Evolutionary conservation across 345 rosid species (phyloP).

Genomic region (Linum lewisii): DNA sequence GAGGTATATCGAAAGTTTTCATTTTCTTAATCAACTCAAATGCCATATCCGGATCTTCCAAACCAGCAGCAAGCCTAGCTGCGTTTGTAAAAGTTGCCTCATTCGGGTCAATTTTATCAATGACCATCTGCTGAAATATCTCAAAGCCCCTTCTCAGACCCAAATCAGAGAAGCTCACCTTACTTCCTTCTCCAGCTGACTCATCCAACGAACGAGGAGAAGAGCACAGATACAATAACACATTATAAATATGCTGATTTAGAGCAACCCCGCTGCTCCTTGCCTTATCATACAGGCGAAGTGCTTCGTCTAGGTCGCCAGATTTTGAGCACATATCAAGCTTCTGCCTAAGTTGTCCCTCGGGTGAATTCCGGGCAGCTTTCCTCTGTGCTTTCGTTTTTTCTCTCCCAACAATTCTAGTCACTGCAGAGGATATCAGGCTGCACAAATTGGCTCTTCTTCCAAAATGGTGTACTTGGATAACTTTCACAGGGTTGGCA

Average conservation of each 20-base stretch:
- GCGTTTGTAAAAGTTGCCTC: conserved; percentile 84
- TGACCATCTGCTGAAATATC: conserved; percentile 67
- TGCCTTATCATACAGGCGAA: conserved; percentile 76
- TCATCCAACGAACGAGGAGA: conserved; percentile 20
- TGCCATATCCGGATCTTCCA: conserved; percentile 85
- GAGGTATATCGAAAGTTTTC: conserved; percentile 54
- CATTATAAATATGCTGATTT: conserved; percentile 53
- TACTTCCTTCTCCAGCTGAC: too few relatives aligned
- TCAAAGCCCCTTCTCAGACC: conserved; percentile 61
- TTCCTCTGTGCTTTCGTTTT: conserved; percentile 41
- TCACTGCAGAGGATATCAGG: neutral
- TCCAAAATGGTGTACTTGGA: neutral
- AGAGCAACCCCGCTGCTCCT: conserved; percentile 35
- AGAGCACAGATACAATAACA: conserved; percentile 72
- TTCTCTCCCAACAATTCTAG: neutral
- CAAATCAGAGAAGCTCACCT: conserved; percentile 20
- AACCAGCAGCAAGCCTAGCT: conserved; percentile 67
- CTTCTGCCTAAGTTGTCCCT: conserved; percentile 37
- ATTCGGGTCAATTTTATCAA: conserved; percentile 55
- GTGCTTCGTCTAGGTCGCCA: conserved; percentile 61
- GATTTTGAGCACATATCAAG: conserved; percentile 60
- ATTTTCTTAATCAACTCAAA: conserved; percentile 77
- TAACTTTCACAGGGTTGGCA: neutral
- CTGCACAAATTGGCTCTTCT: neutral
- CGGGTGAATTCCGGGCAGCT: conserved; percentile 50